Base-by-base conservation (phyloP, 2,329 filamentous ascomycete species). In the Alternaria sp. region DNA sequence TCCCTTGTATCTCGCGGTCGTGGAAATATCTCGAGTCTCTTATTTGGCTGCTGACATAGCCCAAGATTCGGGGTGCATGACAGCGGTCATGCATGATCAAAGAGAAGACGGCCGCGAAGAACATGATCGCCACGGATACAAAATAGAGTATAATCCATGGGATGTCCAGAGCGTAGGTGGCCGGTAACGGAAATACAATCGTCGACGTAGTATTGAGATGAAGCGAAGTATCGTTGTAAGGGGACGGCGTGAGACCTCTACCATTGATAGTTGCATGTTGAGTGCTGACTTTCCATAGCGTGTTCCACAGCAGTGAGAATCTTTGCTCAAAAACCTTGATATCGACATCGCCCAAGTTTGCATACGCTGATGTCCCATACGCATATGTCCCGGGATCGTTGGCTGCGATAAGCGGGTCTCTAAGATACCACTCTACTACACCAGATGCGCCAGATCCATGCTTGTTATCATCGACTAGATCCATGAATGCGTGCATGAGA, bases 1-100 rank as follows among this genome's bases (percentile, higher is more conserved):
- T 56, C 0, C 38, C 25, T 11, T 64, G 48, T 7, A 54, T 20
- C 3, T 38, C 11, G 11, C 20, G 44, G 10, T 20, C 25, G n/a
- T 58, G 52, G 44, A 65, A 67, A 46, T 61, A 67, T 3, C 41
- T 41, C 5, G 62, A 63, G 25, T 63, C 60, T 51, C 57, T 58
- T 14, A 62, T 54, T 12, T 63, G 46, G 34, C 57, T 67, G 28
- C 60, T 63, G 11, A 58, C 58, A 22, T 59, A 59, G 6, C 50
- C 55, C 34, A 60, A 27, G 9, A 61, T 46, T 0, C 51, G 38
- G 20, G 54, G 59, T 16, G 62, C 64, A 20, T 22, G 52, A 38
- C 62, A 65, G 32, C 30, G 45, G 5, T 40, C 22, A 25, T 57
- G 64, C 25, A 65, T 22, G 20, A 59, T 11, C 12, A 67, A 22